Base-by-base conservation (phyloP, 441 rosid species). In the Lagerstroemia fauriei region DNA sequence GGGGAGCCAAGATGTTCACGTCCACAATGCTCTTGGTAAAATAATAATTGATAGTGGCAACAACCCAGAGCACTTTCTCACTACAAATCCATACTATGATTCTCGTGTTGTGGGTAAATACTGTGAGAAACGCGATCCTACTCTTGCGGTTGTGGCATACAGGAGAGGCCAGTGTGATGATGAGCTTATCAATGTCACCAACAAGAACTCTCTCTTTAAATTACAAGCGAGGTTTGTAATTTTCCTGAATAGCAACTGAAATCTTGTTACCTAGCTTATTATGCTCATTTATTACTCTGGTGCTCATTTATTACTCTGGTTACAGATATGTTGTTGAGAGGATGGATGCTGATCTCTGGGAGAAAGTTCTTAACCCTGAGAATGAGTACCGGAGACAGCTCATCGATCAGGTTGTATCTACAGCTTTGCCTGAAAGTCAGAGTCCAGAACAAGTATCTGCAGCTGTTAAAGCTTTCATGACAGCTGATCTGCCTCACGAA, bases 381-480 rank as follows among this genome's bases (percentile, higher is more conserved):
- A 97, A 95, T 87, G 98, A 90, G 46, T 95, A 91, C 84, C 89
- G 99, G 89, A 93, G 99, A 82, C 99, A 95, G 85, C 96, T 97
- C 70, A 97, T 97, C 66, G 99, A 97, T 88, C 99, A 97, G 87
- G 99, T 97, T 81, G 99, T 94, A 51, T 97, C 99, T 65, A 97
- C 99, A 83, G 99, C 99, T 84, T 88, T 97, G 89, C 99, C 99
- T 22, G 99, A 97, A 86, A 97, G 98, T 93, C 95, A 95, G 93
- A 97, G 99, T 82, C 99, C 99, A 77, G 98, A 97, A 77, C 99
- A 97, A 93, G 99, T 97, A 81, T 95, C 99, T 81, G 99, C 98
- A 41, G 96, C 99, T 84, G 99, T 95, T 79, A 95, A 97, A 89
- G 99, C 99, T 87, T 97, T 97, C 89, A 97, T 97, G 99, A 93